Base-by-base conservation (phyloP, 805 yeast species). In the Lachancea nothofagi region DNA sequence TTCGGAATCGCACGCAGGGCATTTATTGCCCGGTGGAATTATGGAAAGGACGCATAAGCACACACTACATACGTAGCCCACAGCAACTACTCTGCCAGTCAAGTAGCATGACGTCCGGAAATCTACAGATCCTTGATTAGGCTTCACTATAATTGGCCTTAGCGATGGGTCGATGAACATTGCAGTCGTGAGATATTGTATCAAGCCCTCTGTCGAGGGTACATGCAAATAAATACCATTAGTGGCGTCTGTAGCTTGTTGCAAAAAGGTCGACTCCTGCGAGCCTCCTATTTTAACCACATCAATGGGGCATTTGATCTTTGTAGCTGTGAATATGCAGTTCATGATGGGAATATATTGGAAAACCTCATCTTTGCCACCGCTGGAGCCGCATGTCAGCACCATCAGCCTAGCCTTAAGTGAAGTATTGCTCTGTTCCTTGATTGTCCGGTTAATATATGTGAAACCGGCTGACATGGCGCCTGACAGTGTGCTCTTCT, bases 211-310 rank as follows among this genome's bases (percentile, higher is more conserved):
- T 1, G 90, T 83, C 41, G 80, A 74, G 2, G 71, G 71, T 17
- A 90, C 72, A 30, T 69, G 69, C 42, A 90, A 67, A 56, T 90
- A 93, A 1, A 88, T 79, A 3, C 99, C 99, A 49, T 80, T 77
- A 0, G 98, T 90, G 7, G 96, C 87, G 64, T 93, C 98, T 0
- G 95, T 76, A 0, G 97, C 96, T 57, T 93, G 98, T 57, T 93
- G 97, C 44, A 93, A 65, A 57, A 88, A 90, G 2, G 94, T 83
- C 1, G 94, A 79, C 46, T 77, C 77, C 31, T 53, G 48, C 8
- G 48, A 40, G 6, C 62, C 65, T 21, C 65, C 65, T 21, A 93
- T 66, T 54, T 89, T 88, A 44, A 95, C 90, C 9, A 89, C 89
- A 60, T 93, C 97, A 17, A 93, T 78, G 2, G 96, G 83, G 13